phyloP scores from a whole-genome alignment of 257 asterid genomes.

The Marsdenia floribunda region DNA sequence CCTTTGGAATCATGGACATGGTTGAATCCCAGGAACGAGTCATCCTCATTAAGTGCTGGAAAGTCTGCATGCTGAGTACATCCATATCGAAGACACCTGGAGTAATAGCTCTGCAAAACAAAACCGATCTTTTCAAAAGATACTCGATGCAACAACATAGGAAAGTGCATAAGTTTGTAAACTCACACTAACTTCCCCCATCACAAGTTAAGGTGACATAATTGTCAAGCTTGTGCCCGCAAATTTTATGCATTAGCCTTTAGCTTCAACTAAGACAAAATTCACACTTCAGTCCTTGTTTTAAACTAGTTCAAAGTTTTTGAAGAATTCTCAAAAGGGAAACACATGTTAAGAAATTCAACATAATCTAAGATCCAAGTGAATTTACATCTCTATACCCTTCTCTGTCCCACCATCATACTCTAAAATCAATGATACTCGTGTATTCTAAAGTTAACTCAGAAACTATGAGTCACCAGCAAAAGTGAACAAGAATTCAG shows the following conservation, averaged over 20 bases:
- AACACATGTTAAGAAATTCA: not conserved
- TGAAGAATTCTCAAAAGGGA: not conserved
- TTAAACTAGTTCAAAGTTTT: not conserved
- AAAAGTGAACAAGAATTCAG: not conserved
- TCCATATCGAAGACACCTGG: conserved; percentile 67
- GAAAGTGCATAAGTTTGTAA: not conserved
- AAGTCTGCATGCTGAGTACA: conserved; percentile 59
- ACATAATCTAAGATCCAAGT: not conserved
- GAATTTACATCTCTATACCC: not conserved
- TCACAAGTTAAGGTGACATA: not conserved
- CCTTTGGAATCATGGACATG: conserved; percentile 77
- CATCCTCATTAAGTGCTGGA: conserved; percentile 69
- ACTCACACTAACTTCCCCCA: not conserved
- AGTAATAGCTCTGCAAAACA: conserved; percentile 52
- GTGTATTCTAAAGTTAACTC: not conserved
- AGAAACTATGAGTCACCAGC: not conserved
- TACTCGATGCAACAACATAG: not conserved
- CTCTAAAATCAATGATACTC: not conserved
- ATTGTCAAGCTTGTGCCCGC: not conserved
- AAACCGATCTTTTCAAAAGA: conserved; percentile 7
- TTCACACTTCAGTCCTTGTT: not conserved
- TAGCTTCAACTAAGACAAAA: not conserved
- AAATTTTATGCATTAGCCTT: not conserved
- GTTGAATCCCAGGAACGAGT: conserved; percentile 86
- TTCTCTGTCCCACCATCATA: not conserved